Percentiles rank a stretch among this genome's conserved stretches.
phyloP scores from a whole-genome alignment of 1,284 basidiomycete genomes.

The Boletus semigastroideus region DNA sequence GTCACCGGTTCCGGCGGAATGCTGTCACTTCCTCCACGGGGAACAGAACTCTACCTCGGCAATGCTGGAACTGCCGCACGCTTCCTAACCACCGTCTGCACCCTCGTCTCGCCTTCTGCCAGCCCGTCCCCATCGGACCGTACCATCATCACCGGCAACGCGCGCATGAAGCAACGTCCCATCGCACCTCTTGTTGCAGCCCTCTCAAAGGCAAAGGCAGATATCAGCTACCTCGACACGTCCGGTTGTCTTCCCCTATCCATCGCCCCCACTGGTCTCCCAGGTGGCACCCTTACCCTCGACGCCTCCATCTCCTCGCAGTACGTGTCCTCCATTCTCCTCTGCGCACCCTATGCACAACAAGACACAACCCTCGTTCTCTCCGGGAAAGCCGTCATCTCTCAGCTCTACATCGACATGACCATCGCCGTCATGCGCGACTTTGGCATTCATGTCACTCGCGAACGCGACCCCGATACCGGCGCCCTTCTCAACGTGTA shows the following conservation, averaged over 20 bases:
- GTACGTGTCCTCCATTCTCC: slow-evolving; percentile 96
- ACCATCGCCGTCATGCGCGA: slow-evolving; percentile 97
- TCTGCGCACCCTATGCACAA: slow-evolving; percentile 92
- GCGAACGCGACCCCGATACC: slow-evolving; percentile 62
- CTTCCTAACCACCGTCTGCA: slow-evolving; percentile 96
- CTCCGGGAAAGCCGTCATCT: slow-evolving; percentile 74
- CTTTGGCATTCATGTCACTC: slow-evolving; percentile 84
- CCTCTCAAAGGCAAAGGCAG: slow-evolving; percentile 78
- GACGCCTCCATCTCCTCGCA: slow-evolving; percentile 96
- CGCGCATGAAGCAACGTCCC: slow-evolving; percentile 96
- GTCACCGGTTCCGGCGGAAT: slow-evolving; percentile 86
- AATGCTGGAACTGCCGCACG: slow-evolving; percentile 98
- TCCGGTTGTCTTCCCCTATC: slow-evolving; percentile 88
- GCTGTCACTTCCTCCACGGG: slow-evolving; percentile 74
- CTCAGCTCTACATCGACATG: slow-evolving; percentile 99
- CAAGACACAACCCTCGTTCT: slow-evolving; percentile 87
- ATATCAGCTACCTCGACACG: slow-evolving; percentile 78
- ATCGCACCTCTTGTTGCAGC: slow-evolving; percentile 97
- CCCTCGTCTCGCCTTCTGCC: slow-evolving; percentile 64
- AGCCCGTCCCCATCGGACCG: slow-evolving; percentile 38
- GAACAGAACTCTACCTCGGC: slow-evolving; percentile 92
- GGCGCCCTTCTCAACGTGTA: slow-evolving; percentile 80
- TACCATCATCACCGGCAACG: slow-evolving; percentile 94
- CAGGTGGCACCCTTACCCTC: slow-evolving; percentile 83
- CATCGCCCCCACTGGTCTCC: slow-evolving; percentile 83